A percentile compares a stretch with the other conserved stretches of the same genome.
These are phyloP conservation scores for Stramenopiles sp. DNA, from an alignment of 352 stramenopile species.

Conservation along the genomic window DNA sequence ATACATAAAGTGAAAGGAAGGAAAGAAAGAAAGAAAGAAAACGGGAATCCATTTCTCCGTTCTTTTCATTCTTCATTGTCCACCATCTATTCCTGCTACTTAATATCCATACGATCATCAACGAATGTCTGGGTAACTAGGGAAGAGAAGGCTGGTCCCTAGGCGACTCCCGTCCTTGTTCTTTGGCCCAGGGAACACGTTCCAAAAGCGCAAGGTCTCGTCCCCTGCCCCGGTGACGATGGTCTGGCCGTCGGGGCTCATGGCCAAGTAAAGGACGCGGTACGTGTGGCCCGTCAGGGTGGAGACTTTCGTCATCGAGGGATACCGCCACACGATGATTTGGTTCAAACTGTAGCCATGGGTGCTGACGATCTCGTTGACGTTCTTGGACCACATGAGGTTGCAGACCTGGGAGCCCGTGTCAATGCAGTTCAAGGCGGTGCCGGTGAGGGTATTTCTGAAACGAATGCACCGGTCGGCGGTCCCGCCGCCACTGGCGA, in stretches of 20 bases:
- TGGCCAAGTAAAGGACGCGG: conserved; percentile 84
- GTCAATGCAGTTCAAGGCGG: conserved; percentile 67
- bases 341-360: conserved; percentile 94
- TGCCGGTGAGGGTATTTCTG: conserved; percentile 82
- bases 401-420: conserved; percentile 90
- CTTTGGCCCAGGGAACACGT: conserved; percentile 72
- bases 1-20: no score
- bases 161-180: conserved; percentile 21
- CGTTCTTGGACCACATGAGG: conserved; percentile 87
- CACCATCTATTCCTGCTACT: no score
- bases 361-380: conserved; percentile 93
- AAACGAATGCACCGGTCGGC: conserved; percentile 90
- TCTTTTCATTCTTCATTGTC: no score
- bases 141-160: conserved; percentile 26
- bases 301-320: conserved; percentile 81
- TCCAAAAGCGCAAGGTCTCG: conserved; percentile 92
- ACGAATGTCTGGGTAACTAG: conserved; percentile 23
- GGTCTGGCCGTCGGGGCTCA: conserved; percentile 84
- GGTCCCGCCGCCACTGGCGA: conserved; percentile 81
- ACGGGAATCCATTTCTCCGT: no score
- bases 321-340: conserved; percentile 92
- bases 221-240: conserved; percentile 92
- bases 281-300: conserved; percentile 86
- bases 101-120: no score
- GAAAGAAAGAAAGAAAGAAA: no score